Base-by-base conservation (phyloP, 2,329 filamentous ascomycete species). In the Pseudocercospora pini-densiflorae region DNA sequence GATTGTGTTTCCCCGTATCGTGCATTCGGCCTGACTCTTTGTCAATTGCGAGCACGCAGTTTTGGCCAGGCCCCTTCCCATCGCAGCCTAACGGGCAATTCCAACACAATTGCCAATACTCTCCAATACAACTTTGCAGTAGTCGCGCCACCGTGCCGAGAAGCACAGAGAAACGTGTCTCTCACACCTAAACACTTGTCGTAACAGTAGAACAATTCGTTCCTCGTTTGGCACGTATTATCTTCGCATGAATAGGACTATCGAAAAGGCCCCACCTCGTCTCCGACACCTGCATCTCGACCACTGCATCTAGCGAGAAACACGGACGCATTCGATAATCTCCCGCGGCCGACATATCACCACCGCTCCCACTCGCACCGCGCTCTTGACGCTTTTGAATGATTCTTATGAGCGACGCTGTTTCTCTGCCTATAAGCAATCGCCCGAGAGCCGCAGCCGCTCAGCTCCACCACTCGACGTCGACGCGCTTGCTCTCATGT, bases 401-500 rank as follows among this genome's bases (percentile, higher is more conserved):
- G 5, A 24, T 54, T 29, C 21, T 29, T 29, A 54, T 29, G 51
- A 54, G 45, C 16, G 2, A n/a, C 16, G 27, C 51, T 31, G 24
- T 29, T 54, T 9, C 21, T 54, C 24, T 54, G 10, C 24, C 21
- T 29, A 29, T 54, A 54, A 29, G 21, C 51, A 54, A 24, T 54
- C 51, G 24, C 51, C 51, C 51, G 24, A n/a, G 16, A 24, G 24
- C 51, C 24, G 51, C 51, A 54, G 51, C 51, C 51, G 24, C 21
- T n/a, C 51, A 54, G 51, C 51, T 24, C 12, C 21, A 19, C 21
- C 45, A 49, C 14, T 27, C 51, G 24, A 54, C 51, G 40, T 66
- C 60, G 60, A 62, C 60, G 49, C 64, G 64, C 64, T 33, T 61
- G 27, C 27, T 53, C 33, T 47, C 60, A 63, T 45, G 59, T 45